Conservation (phyloP, 1,284 basidiomycete species). For the Trichosporon coremiiforme region DNA sequence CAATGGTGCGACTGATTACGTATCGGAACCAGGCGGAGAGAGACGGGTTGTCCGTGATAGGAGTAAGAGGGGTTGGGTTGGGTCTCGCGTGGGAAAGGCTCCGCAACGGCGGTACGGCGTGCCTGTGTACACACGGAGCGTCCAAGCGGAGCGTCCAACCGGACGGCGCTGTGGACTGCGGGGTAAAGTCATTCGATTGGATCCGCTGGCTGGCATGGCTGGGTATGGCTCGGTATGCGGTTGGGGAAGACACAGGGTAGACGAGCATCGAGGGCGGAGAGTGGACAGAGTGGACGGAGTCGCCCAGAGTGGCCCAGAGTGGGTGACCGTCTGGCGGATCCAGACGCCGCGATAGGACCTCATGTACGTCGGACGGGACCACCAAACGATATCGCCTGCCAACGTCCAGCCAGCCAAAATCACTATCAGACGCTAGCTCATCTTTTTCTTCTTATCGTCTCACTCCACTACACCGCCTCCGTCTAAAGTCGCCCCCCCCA, state of each 20-base stretch:
- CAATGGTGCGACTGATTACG: slow-evolving; percentile 14
- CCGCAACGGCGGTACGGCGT: too few species aligned
- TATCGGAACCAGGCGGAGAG: neutral
- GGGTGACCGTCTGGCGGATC: neutral
- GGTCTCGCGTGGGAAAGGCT: neutral
- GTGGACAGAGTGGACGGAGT: too few species aligned
- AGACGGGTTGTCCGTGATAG: neutral
- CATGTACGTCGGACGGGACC: neutral
- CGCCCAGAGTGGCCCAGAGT: neutral
- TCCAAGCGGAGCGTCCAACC: neutral
- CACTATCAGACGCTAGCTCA: neutral
- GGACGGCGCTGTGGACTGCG: neutral
- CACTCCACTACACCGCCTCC: neutral
- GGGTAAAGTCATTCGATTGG: neutral
- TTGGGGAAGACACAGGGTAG: neutral
- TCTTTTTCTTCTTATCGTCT: slow-evolving; percentile 4
- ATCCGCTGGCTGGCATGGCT: neutral
- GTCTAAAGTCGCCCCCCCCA: neutral
- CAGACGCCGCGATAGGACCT: neutral
- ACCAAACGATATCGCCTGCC: neutral
- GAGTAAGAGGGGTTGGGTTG: too few species aligned
- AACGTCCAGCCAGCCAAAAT: neutral
- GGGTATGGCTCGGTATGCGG: too few species aligned
- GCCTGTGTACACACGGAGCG: too few species aligned
- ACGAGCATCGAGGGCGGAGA: neutral